A percentile compares a stretch with the other conserved stretches of the same genome.
Evolutionary conservation across 306 rosid species (phyloP).

Genomic region (Myrica gale): DNA sequence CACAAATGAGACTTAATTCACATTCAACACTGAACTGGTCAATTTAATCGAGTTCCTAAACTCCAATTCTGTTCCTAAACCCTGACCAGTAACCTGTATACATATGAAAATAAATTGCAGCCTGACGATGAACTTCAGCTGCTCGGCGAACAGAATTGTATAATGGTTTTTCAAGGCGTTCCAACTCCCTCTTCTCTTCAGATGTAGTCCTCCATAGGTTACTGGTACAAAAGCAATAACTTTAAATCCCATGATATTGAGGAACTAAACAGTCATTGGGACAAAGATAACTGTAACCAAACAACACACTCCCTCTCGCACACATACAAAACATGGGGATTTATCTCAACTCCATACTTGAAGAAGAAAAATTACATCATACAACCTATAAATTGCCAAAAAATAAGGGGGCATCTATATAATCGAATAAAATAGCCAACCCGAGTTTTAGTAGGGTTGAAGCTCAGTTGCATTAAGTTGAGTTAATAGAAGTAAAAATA

Average conservation of each 20-base stretch:
- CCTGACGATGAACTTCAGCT: slow-evolving; percentile 99
- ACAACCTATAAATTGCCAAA: neutral
- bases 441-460: slow-evolving; percentile 9
- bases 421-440: neutral
- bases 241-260: slow-evolving; percentile 13
- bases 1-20: neutral
- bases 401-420: neutral
- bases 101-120: slow-evolving; percentile 32
- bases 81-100: slow-evolving; percentile 1
- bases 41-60: neutral
- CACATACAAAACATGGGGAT: neutral
- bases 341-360: neutral
- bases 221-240: slow-evolving; percentile 40
- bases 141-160: slow-evolving; percentile 96
- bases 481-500: slow-evolving; percentile 16
- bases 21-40: neutral
- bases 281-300: neutral
- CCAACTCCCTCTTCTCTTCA: slow-evolving; percentile 98
- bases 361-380: neutral
- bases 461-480: slow-evolving; percentile 12
- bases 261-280: neutral
- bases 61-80: neutral
- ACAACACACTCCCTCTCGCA: neutral
- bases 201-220: slow-evolving; percentile 93
- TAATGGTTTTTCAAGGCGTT: slow-evolving; percentile 86